Evolutionary conservation across 1,284 basidiomycete genomes (phyloP).

Genomic region (Trichosporon sp.): DNA sequence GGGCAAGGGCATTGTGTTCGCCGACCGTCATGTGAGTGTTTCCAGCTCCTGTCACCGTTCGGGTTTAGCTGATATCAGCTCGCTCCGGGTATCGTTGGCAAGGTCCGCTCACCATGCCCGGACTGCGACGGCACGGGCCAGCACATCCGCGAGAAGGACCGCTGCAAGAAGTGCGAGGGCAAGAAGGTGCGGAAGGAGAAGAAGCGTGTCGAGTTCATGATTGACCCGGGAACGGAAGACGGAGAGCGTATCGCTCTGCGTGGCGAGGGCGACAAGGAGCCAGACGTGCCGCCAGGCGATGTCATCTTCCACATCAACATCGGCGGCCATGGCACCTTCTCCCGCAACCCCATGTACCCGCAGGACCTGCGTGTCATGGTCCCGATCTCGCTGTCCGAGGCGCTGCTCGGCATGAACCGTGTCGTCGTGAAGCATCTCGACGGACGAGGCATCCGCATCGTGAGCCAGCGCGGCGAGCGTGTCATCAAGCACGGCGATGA

Average conservation of each 20-base stretch:
- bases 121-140: slow-evolving; percentile 80
- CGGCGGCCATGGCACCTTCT: slow-evolving; percentile 71
- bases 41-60: too few relatives aligned
- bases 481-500: slow-evolving; percentile 73
- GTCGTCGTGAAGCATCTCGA: slow-evolving; percentile 86
- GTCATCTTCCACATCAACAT: slow-evolving; percentile 81
- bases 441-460: slow-evolving; percentile 77
- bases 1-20: slow-evolving; percentile 63
- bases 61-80: slow-evolving; percentile 39
- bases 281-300: slow-evolving; percentile 78
- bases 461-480: slow-evolving; percentile 68
- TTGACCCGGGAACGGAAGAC: slow-evolving; percentile 86
- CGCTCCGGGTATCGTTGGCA: slow-evolving; percentile 57
- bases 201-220: slow-evolving; percentile 78
- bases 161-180: slow-evolving; percentile 96
- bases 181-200: slow-evolving; percentile 81
- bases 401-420: slow-evolving; percentile 83
- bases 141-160: slow-evolving; percentile 86
- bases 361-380: slow-evolving; percentile 48
- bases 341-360: slow-evolving; percentile 33
- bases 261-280: slow-evolving; percentile 90
- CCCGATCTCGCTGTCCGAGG: slow-evolving; percentile 82
- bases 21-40: slow-evolving; percentile 52
- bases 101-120: slow-evolving; percentile 64
- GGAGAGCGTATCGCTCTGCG: slow-evolving; percentile 81